Conservation (phyloP, 768 basidiomycete genomes). For the Rubroboletus satanas region DNA sequence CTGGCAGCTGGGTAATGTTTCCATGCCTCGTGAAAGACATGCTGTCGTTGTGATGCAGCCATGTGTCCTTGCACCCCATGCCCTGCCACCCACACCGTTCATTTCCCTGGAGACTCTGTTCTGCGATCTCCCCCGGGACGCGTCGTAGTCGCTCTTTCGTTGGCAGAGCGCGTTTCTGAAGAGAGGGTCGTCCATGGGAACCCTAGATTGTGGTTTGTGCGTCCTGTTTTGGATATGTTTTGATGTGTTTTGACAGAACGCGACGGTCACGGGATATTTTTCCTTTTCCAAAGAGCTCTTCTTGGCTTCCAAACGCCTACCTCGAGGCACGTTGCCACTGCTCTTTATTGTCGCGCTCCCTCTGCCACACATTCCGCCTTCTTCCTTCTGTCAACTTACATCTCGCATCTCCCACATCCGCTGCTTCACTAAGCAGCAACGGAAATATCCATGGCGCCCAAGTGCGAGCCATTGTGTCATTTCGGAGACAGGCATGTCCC, state of each 20-base stretch:
- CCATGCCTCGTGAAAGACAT: slow-evolving; percentile 20
- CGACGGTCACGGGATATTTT: slow-evolving; percentile 36
- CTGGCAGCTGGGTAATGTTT: background rate
- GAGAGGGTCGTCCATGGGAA: background rate
- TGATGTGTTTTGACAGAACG: slow-evolving; percentile 25
- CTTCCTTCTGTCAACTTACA: background rate
- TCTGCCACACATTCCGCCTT: slow-evolving; percentile 2
- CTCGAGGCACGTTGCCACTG: slow-evolving; percentile 30
- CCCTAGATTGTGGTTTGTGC: slow-evolving; percentile 21
- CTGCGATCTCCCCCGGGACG: background rate
- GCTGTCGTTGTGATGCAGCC: slow-evolving; percentile 7
- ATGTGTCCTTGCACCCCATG: slow-evolving; percentile 14
- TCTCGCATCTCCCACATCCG: slow-evolving; percentile 1
- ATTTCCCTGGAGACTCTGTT: background rate
- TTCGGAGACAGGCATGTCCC: slow-evolving; percentile 68
- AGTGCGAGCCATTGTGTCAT: slow-evolving; percentile 75
- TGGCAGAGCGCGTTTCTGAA: background rate
- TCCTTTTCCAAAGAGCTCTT: slow-evolving; percentile 31
- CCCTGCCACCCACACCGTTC: slow-evolving; percentile 9
- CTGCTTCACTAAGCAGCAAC: slow-evolving; percentile 2
- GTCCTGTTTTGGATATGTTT: slow-evolving; percentile 17
- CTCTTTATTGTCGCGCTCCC: slow-evolving; percentile 23
- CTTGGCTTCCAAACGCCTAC: slow-evolving; percentile 23
- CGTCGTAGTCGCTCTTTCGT: background rate
- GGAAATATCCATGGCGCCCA: slow-evolving; percentile 34